Evolutionary conservation across 2,329 filamentous ascomycete genomes (phyloP).

Genomic region (Dothideomycetes sp.): DNA sequence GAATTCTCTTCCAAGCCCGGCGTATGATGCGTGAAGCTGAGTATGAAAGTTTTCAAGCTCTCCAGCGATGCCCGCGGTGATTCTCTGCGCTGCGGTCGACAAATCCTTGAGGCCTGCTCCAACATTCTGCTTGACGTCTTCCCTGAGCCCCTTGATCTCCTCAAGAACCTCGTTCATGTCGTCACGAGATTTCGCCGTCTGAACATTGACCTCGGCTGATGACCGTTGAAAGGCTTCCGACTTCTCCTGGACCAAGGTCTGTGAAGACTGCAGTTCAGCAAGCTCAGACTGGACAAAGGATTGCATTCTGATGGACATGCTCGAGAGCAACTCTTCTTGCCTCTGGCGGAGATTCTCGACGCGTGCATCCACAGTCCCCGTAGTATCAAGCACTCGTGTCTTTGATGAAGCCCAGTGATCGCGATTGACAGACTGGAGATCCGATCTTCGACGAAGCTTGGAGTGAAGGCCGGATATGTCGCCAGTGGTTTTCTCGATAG

Average conservation of each 20-base stretch:
- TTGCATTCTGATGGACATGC: conserved; percentile 61
- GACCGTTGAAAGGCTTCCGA: conserved; percentile 56
- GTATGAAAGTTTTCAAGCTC: conserved; percentile 78
- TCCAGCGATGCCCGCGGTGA: conserved; percentile 77
- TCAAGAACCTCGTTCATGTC: conserved; percentile 87
- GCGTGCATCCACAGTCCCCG: conserved; percentile 62
- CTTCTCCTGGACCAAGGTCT: conserved; percentile 59
- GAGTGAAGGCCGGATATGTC: conserved; percentile 75
- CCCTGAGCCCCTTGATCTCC: conserved; percentile 80
- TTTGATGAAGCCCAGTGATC: conserved; percentile 69
- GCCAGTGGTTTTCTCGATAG: conserved; percentile 63
- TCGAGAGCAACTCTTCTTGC: conserved; percentile 60
- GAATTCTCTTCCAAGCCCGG: conserved; percentile 72
- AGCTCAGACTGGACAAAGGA: conserved; percentile 67
- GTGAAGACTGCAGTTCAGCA: conserved; percentile 57
- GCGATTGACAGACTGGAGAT: conserved; percentile 70
- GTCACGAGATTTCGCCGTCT: conserved; percentile 60
- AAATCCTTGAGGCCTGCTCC: conserved; percentile 76
- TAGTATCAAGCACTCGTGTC: conserved; percentile 64
- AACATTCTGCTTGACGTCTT: conserved; percentile 77
- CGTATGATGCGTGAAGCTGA: conserved; percentile 77
- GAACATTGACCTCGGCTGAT: conserved; percentile 55
- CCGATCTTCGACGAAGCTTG: conserved; percentile 76
- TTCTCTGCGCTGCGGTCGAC: conserved; percentile 73
- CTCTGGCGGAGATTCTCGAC: conserved; percentile 61